Base-by-base conservation (phyloP, 2,329 filamentous ascomycete genomes). In the Talaromyces funiculosus region DNA sequence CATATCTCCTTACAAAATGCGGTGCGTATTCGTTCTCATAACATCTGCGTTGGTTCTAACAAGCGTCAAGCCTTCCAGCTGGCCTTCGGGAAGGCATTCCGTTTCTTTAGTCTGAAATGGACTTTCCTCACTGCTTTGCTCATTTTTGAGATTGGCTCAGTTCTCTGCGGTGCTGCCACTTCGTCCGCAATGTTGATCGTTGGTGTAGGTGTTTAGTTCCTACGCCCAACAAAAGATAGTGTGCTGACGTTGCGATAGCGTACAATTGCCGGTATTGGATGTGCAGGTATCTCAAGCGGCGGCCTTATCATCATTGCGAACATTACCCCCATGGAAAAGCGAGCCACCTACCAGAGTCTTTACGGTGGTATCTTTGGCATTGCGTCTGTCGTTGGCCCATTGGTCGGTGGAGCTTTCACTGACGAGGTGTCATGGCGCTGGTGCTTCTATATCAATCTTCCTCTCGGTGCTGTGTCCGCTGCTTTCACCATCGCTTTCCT, bases 401-500 rank as follows among this genome's bases (percentile, higher is more conserved):
- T 47, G 8, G n/a, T 47, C 14, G 42, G 42, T 26, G 42, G 42
- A 8, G 42, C 42, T 10, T 26, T 47, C n/a, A 29, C 42, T 6
- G 26, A 22, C 5, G 20, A 22, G 1, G 22, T 47, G 10, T 47
- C 42, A 14, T 47, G 42, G 42, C 42, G 42, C 26, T 47, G 42
- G 42, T 47, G 42, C 22, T 47, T 47, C 12, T 80, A 16, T 60
- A 66, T 80, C 45, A 80, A 79, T 61, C n/a, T n/a, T n/a, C n/a
- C n/a, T n/a, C n/a, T n/a, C n/a, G n/a, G n/a, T n/a, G n/a, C n/a
- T n/a, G n/a, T n/a, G n/a, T n/a, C n/a, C n/a, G n/a, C n/a, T n/a
- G n/a, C n/a, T n/a, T n/a, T n/a, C n/a, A n/a, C n/a, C n/a, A n/a
- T n/a, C n/a, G n/a, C n/a, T n/a, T n/a, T n/a, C n/a, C n/a, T n/a